Base-by-base conservation (phyloP, 257 asterid genomes). In the Vinca minor region DNA sequence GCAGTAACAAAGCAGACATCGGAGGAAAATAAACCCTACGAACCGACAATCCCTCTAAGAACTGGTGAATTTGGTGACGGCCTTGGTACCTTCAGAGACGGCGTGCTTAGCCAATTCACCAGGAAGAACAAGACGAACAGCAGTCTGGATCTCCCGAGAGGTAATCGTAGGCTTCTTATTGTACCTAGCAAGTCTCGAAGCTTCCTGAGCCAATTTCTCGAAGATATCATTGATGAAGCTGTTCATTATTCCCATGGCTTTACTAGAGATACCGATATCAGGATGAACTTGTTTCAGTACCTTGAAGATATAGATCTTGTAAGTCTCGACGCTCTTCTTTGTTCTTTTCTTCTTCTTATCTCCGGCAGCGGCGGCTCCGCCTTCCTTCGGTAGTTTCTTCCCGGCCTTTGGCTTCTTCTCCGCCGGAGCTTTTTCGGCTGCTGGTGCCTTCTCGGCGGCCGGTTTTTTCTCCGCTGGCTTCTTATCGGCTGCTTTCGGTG, bases 241-340 rank as follows among this genome's bases (percentile, higher is more conserved):
- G 84, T 85, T 85, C 92, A 85, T 82, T 21, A 85, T 85, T 0
- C 92, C 92, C 88, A 85, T 85, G 0, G 92, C 88, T 70, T 80
- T 85, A 83, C 87, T 82, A 14, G 92, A 85, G 32, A 85, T 85
- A 0, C 92, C 88, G 39, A 85, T 85, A 42, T 85, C 92, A 0
- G 87, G 92, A 23, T 85, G 92, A 2, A 85, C 92, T 75, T 85
- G 88, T 32, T 85, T 85, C 73, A 85, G 53, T 49, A 85, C 88
- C 84, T 85, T 85, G 73, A 85, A 85, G 70, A 85, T 85, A 77
- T 85, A 85, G 77, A 85, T 85, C 85, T 85, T 85, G 82, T 85
- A 85, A 6, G 88, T 85, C 71, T 82, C 92, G 0, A 66, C 69
- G 53, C 74, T 82, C 71, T 80, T 85, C 70, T 74, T 70, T 12